Base-by-base conservation (phyloP, 169 alveolate genomes). In the Theileria equi region DNA sequence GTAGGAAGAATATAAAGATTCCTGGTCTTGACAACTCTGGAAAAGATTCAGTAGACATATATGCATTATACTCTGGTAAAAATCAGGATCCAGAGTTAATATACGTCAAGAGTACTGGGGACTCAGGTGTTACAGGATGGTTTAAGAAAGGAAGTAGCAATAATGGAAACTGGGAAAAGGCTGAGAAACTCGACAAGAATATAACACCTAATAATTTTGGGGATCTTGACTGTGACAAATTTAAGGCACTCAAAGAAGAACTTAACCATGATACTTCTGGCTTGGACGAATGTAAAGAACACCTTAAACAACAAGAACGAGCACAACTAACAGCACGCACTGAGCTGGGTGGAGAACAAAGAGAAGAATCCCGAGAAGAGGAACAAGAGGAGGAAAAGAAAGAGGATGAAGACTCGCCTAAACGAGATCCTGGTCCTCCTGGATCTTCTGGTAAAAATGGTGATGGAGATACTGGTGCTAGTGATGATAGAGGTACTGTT, bases 401-500 rank as follows among this genome's bases (percentile, higher is more conserved):
- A 0, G 11, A 63, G 3, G 32, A 2, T 10, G 32, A 4, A 3
- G 19, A 13, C 40, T 23, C 7, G 6, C 28, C 47, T 3, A 21
- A 38, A 13, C 50, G 31, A 1, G 29, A 26, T 11, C 52, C 26
- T 6, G 8, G 50, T 21, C 35, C 35, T 19, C 21, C 43, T 3
- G 32, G 0, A 26, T 26, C 23, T 61, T 41, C 13, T 11, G 38
- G 40, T 19, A 53, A 38, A 29, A 53, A 5, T 5, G 5, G 38
- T 1, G 26, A 2, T 28, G 1, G 0, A 54, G 43, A 3, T 28
- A 8, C 2, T n/a, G 43, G 10, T 3, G 29, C 58, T 16, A 21
- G 45, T 6, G 17, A 40, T 19, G 69, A 68, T 8, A 64, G 49
- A 11, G 21, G 36, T 31, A 52, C 62, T 50, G 81, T 61, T 25